A percentile compares a stretch with the other conserved stretches of the same genome.
Evolutionary conservation across 2,329 filamentous ascomycete species (phyloP).

Genomic region (Penicillium sclerotigenum): DNA sequence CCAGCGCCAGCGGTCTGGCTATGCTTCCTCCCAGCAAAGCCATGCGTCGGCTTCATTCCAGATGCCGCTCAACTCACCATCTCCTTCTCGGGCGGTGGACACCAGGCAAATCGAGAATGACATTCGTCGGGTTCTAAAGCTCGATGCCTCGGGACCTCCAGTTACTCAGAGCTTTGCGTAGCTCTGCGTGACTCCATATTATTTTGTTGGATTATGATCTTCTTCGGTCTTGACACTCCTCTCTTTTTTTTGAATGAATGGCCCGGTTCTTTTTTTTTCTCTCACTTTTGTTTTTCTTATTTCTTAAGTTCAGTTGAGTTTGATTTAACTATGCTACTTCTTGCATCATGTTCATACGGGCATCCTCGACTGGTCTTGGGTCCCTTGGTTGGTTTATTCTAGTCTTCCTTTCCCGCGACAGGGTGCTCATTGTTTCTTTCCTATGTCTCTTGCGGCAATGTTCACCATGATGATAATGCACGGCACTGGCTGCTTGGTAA

Average conservation of each 20-base stretch:
- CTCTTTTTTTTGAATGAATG: neutral
- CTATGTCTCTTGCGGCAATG: constrained; percentile 8
- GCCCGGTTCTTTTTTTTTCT: neutral
- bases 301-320: constrained; percentile 10
- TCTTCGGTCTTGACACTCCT: neutral
- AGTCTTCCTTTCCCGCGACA: constrained; percentile 12
- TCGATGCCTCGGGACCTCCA: constrained; percentile 35
- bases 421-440: constrained; percentile 15
- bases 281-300: constrained; percentile 1
- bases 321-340: constrained; percentile 11
- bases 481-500: constrained; percentile 20
- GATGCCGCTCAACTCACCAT: constrained; percentile 22
- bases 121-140: constrained; percentile 47
- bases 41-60: constrained; percentile 23
- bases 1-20: constrained; percentile 14
- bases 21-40: constrained; percentile 24
- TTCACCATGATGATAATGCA: constrained; percentile 19
- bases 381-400: constrained; percentile 16
- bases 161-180: constrained; percentile 32
- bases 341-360: constrained; percentile 19
- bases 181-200: too few relatives aligned
- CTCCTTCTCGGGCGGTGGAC: constrained; percentile 32
- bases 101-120: constrained; percentile 49
- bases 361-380: constrained; percentile 21
- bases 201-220: neutral